Evolutionary conservation across 805 yeast genomes (phyloP).

Genomic region (Suhomyces emberorum): DNA sequence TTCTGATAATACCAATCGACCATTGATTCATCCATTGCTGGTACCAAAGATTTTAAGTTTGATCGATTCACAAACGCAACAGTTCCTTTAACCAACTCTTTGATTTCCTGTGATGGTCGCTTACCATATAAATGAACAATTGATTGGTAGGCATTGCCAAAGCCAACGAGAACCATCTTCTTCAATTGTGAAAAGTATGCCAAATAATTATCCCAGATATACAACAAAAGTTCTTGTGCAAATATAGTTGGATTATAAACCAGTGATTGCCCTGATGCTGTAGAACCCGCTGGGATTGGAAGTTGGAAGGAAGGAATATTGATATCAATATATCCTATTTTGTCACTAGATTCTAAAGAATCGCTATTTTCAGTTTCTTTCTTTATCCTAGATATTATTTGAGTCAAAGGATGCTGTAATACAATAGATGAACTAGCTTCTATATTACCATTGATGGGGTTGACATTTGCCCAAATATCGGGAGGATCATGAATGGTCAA

Average conservation of each 20-base stretch:
- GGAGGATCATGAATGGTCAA: slow-evolving; percentile 87
- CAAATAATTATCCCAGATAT: slow-evolving; percentile 88
- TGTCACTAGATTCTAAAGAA: slow-evolving; percentile 6
- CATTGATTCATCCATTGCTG: slow-evolving; percentile 84
- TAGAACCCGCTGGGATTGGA: slow-evolving; percentile 19
- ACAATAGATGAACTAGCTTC: slow-evolving; percentile 70
- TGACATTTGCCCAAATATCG: slow-evolving; percentile 83
- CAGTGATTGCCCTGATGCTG: slow-evolving; percentile 13
- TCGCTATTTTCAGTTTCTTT: slow-evolving; percentile 32
- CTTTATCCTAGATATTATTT: slow-evolving; percentile 55
- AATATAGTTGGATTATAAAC: slow-evolving; percentile 58
- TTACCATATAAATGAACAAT: slow-evolving; percentile 86
- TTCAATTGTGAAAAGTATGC: slow-evolving; percentile 64
- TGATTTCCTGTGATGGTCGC: slow-evolving; percentile 53
- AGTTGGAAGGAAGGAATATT: slow-evolving; percentile 62
- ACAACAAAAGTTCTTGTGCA: slow-evolving; percentile 73
- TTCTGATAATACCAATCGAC: slow-evolving; percentile 89
- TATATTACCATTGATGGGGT: slow-evolving; percentile 74
- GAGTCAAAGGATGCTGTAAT: slow-evolving; percentile 63
- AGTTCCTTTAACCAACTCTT: slow-evolving; percentile 62
- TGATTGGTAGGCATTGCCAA: slow-evolving; percentile 87
- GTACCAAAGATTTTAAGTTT: slow-evolving; percentile 73
- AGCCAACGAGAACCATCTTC: slow-evolving; percentile 76
- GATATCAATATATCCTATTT: slow-evolving; percentile 78
- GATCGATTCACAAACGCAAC: slow-evolving; percentile 67